Percentiles rank a stretch among this genome's conserved stretches.
Conservation (phyloP, 2,329 filamentous ascomycete genomes). For the Pseudogymnoascus sp. region DNA sequence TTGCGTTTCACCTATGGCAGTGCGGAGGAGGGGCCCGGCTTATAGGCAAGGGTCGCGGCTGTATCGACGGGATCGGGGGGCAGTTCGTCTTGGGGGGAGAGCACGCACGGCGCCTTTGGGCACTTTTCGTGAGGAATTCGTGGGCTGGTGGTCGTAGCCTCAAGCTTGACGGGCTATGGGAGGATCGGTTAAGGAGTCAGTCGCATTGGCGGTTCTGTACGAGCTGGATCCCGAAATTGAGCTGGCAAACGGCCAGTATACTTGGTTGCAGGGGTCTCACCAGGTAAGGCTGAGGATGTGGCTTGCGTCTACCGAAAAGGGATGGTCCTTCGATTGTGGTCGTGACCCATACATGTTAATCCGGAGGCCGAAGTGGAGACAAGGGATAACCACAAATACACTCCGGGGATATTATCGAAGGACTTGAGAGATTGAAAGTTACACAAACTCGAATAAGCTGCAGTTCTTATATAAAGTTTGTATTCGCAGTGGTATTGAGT, state of each 20-base stretch:
- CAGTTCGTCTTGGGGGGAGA: not conserved
- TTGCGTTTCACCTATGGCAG: conserved; percentile 7
- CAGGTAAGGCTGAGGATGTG: conserved; percentile 3
- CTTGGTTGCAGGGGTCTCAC: conserved; percentile 4
- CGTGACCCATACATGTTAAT: conserved; percentile 2
- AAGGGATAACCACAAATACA: not conserved
- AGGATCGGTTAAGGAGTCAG: conserved; percentile 1
- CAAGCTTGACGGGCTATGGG: conserved; percentile 2
- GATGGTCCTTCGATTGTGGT: not conserved
- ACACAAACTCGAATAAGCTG: not conserved
- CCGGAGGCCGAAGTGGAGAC: conserved; percentile 3
- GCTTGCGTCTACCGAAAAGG: conserved; percentile 3
- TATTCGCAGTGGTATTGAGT: not conserved
- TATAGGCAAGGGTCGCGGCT: conserved; percentile 6
- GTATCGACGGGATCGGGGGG: conserved; percentile 1
- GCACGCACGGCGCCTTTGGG: not conserved
- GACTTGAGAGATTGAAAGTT: not conserved
- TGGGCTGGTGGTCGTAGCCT: not conserved
- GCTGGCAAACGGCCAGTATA: conserved; percentile 4
- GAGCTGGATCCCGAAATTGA: conserved; percentile 1
- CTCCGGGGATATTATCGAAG: not conserved
- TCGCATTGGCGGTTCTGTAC: conserved; percentile 1
- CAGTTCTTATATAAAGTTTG: not conserved
- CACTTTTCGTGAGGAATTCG: not conserved
- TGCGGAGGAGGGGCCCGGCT: conserved; percentile 1